A percentile compares a stretch with the other conserved stretches of the same genome.
Evolutionary conservation across 768 basidiomycete species (phyloP).

Genomic region (Mycena epipterygia): DNA sequence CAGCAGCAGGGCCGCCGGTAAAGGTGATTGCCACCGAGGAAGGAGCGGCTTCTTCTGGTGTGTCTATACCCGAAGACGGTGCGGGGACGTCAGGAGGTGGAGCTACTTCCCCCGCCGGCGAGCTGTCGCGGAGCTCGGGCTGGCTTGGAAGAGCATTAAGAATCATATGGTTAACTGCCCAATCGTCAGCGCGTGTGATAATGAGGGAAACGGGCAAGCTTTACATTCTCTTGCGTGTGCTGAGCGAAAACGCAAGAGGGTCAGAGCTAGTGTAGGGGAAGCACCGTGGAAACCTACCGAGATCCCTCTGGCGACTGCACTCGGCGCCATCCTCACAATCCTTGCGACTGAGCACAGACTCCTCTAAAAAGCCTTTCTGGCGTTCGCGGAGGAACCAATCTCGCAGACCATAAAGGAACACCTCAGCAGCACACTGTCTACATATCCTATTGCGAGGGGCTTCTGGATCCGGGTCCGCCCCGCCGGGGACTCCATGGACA

Average conservation of each 20-base stretch:
- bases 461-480: slow-evolving; percentile 67
- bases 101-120: slow-evolving; percentile 64
- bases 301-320: slow-evolving; percentile 76
- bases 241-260: slow-evolving; percentile 41
- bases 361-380: slow-evolving; percentile 74
- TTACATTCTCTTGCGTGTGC: slow-evolving; percentile 85
- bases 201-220: neutral
- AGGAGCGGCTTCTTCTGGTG: slow-evolving; percentile 26
- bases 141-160: slow-evolving; percentile 9
- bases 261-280: slow-evolving; percentile 21
- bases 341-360: slow-evolving; percentile 65
- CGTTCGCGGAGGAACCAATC: slow-evolving; percentile 91
- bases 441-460: slow-evolving; percentile 76
- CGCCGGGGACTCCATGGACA: slow-evolving; percentile 69
- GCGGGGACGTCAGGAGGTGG: slow-evolving; percentile 42
- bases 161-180: slow-evolving; percentile 57
- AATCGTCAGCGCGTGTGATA: neutral
- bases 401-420: slow-evolving; percentile 80
- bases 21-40: slow-evolving; percentile 44
- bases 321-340: slow-evolving; percentile 76
- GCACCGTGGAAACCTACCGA: slow-evolving; percentile 58
- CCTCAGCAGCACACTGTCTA: slow-evolving; percentile 79
- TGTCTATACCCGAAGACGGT: neutral
- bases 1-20: neutral
- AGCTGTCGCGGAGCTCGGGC: slow-evolving; percentile 37